These are phyloP conservation scores for Irpex sp. DNA, from an alignment of 1,284 basidiomycete genomes.

Conservation along the genomic window DNA sequence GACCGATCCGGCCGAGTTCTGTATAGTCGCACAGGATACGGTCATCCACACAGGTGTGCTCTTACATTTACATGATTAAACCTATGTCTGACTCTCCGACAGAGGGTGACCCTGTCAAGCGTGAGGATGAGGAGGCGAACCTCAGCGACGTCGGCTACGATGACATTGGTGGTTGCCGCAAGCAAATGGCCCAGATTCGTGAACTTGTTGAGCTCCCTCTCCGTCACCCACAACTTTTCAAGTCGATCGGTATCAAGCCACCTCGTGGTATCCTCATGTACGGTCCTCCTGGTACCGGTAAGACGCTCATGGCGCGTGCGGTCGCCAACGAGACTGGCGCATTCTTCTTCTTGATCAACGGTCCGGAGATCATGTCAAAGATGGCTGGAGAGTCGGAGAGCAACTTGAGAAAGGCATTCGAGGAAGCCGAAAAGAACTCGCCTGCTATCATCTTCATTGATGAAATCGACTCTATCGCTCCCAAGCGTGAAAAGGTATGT, in stretches of 20 bases:
- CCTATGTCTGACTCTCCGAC: constrained; percentile 14
- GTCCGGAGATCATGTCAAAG: constrained; percentile 99
- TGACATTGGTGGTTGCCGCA: constrained; percentile 97
- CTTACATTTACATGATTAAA: background rate
- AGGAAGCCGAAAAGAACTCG: constrained; percentile 99
- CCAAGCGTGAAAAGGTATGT: constrained; percentile 94
- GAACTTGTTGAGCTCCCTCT: constrained; percentile 98
- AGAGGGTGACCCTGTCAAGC: constrained; percentile 98
- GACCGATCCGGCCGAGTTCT: constrained; percentile 92
- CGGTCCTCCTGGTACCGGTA: constrained; percentile 95
- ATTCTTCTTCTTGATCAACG: constrained; percentile 99
- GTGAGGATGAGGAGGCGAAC: constrained; percentile 98
- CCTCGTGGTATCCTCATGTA: constrained; percentile 97
- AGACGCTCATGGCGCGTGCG: constrained; percentile 97
- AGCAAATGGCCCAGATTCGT: constrained; percentile 99
- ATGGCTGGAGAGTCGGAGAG: constrained; percentile 99
- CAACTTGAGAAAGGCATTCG: constrained; percentile 96
- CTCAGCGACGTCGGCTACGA: constrained; percentile 98
- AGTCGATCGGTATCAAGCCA: constrained; percentile 99
- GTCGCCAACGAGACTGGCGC: constrained; percentile 99
- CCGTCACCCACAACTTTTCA: constrained; percentile 98
- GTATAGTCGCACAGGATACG: constrained; percentile 95
- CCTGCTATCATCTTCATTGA: constrained; percentile 99
- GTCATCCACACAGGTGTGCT: constrained; percentile 84
- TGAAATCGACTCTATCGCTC: constrained; percentile 98